These are phyloP conservation scores for Eucalyptus rudis DNA, from an alignment of 345 rosid species.

Conservation along the genomic window DNA sequence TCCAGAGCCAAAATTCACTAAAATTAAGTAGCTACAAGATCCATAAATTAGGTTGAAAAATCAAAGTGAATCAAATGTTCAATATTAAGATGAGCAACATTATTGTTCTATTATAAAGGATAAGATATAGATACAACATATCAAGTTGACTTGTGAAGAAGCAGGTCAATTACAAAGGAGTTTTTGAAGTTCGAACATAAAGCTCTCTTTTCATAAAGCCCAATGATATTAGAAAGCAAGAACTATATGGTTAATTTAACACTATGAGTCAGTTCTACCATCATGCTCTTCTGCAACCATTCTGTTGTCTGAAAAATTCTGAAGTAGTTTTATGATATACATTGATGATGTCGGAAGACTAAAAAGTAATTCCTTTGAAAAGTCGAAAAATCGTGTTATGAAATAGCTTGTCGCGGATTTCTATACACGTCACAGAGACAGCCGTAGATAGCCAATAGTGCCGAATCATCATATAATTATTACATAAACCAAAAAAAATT, in stretches of 20 bases:
- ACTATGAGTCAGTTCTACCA: neutral
- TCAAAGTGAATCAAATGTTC: neutral
- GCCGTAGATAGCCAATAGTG: accelerated
- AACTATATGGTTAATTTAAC: neutral
- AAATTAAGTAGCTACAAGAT: neutral
- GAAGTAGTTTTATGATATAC: neutral
- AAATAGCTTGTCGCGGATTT: neutral
- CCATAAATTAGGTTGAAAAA: neutral
- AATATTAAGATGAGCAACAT: neutral
- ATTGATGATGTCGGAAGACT: neutral
- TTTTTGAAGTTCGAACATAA: neutral
- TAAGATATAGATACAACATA: neutral
- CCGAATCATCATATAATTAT: neutral
- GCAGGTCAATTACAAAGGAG: neutral
- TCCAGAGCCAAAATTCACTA: neutral
- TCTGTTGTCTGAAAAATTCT: neutral
- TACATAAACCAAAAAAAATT: neutral
- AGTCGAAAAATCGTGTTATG: accelerated
- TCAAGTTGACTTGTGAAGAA: neutral
- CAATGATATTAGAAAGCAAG: neutral
- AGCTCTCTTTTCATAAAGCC: neutral
- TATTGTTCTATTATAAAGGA: neutral
- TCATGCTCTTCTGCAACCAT: neutral
- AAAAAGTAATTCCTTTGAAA: neutral
- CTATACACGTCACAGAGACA: accelerated